Conservation (phyloP, 306 rosid species). For the Gleditsia sinensis region DNA sequence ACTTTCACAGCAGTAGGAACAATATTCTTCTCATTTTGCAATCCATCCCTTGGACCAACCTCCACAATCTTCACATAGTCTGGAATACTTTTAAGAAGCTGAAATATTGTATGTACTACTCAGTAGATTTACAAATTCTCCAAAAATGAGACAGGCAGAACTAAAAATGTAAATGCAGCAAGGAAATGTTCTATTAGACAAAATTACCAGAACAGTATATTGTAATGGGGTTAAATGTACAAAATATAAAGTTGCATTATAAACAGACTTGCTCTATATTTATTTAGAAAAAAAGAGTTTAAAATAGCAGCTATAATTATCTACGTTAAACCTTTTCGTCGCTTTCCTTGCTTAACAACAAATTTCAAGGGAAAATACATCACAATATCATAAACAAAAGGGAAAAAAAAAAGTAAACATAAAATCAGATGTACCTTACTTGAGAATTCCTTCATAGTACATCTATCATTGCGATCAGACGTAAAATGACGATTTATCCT, state of each 20-base stretch:
- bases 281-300: slow-evolving; percentile 23
- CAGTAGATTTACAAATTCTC: slow-evolving; percentile 26
- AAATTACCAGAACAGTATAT: slow-evolving; percentile 12
- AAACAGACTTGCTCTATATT: background rate
- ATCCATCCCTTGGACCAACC: slow-evolving; percentile 94
- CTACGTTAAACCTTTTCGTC: background rate
- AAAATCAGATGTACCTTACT: slow-evolving; percentile 55
- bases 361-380: slow-evolving; percentile 25
- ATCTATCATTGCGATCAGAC: slow-evolving; percentile 32
- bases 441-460: slow-evolving; percentile 39
- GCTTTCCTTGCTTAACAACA: slow-evolving; percentile 18
- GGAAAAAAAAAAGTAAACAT: background rate
- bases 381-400: background rate
- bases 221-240: background rate
- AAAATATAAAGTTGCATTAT: too few species aligned
- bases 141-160: slow-evolving; percentile 17
- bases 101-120: slow-evolving; percentile 25
- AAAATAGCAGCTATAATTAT: slow-evolving; percentile 7
- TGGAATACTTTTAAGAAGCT: slow-evolving; percentile 60
- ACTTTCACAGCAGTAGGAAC: slow-evolving; percentile 82
- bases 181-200: slow-evolving; percentile 19
- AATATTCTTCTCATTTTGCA: slow-evolving; percentile 82
- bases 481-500: slow-evolving; percentile 50
- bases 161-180: slow-evolving; percentile 13
- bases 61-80: slow-evolving; percentile 83